Evolutionary conservation across 2,329 filamentous ascomycete genomes (phyloP).

Genomic region (Fusarium sp.): DNA sequence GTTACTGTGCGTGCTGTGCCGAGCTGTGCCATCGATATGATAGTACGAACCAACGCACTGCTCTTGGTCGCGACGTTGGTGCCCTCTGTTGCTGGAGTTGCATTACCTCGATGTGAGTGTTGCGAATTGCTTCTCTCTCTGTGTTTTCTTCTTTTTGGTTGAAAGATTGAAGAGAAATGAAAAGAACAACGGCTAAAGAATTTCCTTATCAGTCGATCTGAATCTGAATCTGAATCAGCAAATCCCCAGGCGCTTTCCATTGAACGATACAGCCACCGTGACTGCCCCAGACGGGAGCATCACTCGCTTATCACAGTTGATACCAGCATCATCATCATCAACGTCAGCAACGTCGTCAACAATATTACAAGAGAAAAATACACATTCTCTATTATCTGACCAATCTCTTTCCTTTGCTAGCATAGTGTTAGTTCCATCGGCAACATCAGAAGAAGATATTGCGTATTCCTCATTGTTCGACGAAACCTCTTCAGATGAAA

Average conservation of each 20-base stretch:
- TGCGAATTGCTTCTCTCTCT: neutral
- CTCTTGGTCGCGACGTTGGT: slow-evolving; percentile 36
- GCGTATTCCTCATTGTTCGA: neutral
- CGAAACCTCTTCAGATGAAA: neutral
- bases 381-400: neutral
- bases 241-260: slow-evolving; percentile 29
- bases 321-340: neutral
- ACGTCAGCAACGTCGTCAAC: neutral
- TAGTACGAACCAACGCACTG: slow-evolving; percentile 34
- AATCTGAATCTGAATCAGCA: slow-evolving; percentile 24
- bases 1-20: slow-evolving; percentile 1
- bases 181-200: slow-evolving; percentile 14
- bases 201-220: slow-evolving; percentile 13
- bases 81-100: slow-evolving; percentile 30
- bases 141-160: neutral
- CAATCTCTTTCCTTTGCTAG: neutral
- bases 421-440: neutral
- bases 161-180: neutral
- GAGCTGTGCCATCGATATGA: slow-evolving; percentile 35
- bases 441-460: neutral
- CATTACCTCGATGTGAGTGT: slow-evolving; percentile 39
- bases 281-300: slow-evolving; percentile 23
- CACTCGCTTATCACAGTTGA: slow-evolving; percentile 28
- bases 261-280: slow-evolving; percentile 29
- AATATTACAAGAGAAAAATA: neutral